A percentile compares a stretch with the other conserved stretches of the same genome.
phyloP scores from a whole-genome alignment of 352 stramenopile genomes.

The Thalassiosira oceanica region DNA sequence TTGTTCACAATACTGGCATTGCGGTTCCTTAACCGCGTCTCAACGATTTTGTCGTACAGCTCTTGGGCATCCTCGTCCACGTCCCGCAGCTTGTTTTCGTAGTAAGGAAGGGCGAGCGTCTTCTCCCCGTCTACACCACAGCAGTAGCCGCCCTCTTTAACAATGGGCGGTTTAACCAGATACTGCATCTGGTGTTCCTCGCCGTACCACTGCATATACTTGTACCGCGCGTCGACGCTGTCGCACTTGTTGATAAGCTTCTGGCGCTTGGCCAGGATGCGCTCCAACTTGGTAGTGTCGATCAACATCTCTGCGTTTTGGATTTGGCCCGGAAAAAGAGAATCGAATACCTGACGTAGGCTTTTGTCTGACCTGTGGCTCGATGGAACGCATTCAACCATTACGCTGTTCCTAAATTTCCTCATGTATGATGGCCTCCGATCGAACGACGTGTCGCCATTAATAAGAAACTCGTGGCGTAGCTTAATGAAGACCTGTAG shows the following conservation, averaged over 20 bases:
- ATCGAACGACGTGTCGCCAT: slow-evolving; percentile 50
- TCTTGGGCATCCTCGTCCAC: slow-evolving; percentile 8
- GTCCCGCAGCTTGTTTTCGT: slow-evolving; percentile 21
- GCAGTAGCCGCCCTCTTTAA: slow-evolving; percentile 5
- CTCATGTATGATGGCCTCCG: slow-evolving; percentile 32
- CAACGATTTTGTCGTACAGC: slow-evolving; percentile 35
- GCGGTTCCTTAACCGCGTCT: slow-evolving; percentile 23
- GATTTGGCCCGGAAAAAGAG: slow-evolving; percentile 60
- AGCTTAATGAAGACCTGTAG: slow-evolving; percentile 47
- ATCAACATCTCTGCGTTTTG: slow-evolving; percentile 41
- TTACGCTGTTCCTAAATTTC: slow-evolving; percentile 55
- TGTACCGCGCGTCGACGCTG: slow-evolving; percentile 36
- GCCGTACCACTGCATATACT: slow-evolving; percentile 10
- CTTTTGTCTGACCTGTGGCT: slow-evolving; percentile 39
- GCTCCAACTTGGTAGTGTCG: slow-evolving; percentile 36
- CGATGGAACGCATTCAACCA: slow-evolving; percentile 56
- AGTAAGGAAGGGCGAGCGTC: slow-evolving; percentile 22
- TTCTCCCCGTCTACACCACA: no score
- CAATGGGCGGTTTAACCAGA: no score
- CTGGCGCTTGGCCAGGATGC: slow-evolving; percentile 24
- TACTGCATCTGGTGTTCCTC: neutral
- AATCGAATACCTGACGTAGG: slow-evolving; percentile 54
- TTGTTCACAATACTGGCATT: slow-evolving; percentile 5
- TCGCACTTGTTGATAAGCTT: slow-evolving; percentile 48
- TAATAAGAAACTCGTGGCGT: slow-evolving; percentile 52